These are phyloP conservation scores for Bolboschoenus planiculmis DNA, from an alignment of 176 grass and related monocot genomes.

Conservation along the genomic window DNA sequence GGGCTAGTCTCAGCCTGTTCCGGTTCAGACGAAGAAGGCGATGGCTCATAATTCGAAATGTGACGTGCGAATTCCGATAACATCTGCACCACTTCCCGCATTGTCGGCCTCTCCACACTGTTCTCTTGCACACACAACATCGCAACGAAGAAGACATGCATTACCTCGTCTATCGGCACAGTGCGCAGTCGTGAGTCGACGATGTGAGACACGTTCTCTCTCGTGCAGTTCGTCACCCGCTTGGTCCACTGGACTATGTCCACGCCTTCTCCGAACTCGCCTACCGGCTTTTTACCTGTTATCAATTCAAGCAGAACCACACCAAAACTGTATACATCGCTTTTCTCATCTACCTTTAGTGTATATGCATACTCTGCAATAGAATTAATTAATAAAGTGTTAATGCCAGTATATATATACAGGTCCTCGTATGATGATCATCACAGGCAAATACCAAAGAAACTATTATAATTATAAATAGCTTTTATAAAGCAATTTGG, in stretches of 20 bases:
- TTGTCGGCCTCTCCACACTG: constrained; percentile 77
- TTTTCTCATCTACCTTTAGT: constrained; percentile 77
- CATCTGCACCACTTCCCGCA: constrained; percentile 98
- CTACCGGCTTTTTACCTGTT: constrained; percentile 54
- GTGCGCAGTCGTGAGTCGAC: constrained; percentile 43
- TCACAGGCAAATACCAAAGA: neutral
- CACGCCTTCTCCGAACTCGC: constrained; percentile 75
- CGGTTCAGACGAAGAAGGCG: constrained; percentile 14
- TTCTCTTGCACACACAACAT: constrained; percentile 95
- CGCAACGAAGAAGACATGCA: constrained; percentile 75
- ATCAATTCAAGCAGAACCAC: constrained; percentile 87
- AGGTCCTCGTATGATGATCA: neutral
- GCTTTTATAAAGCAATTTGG: constrained; percentile 23
- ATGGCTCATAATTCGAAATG: constrained; percentile 13
- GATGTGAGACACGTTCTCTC: constrained; percentile 45
- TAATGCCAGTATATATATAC: neutral
- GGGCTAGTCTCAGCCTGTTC: constrained; percentile 19
- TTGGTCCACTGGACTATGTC: constrained; percentile 96
- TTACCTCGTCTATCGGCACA: constrained; percentile 47
- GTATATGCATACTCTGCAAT: constrained; percentile 87
- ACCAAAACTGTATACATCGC: constrained; percentile 86
- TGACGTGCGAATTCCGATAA: constrained; percentile 53
- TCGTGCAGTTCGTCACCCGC: constrained; percentile 36
- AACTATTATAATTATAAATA: constrained; percentile 12
- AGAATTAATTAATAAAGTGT: neutral